phyloP scores from a whole-genome alignment of 2,329 filamentous ascomycete genomes.

The Neospermospora avenae region DNA sequence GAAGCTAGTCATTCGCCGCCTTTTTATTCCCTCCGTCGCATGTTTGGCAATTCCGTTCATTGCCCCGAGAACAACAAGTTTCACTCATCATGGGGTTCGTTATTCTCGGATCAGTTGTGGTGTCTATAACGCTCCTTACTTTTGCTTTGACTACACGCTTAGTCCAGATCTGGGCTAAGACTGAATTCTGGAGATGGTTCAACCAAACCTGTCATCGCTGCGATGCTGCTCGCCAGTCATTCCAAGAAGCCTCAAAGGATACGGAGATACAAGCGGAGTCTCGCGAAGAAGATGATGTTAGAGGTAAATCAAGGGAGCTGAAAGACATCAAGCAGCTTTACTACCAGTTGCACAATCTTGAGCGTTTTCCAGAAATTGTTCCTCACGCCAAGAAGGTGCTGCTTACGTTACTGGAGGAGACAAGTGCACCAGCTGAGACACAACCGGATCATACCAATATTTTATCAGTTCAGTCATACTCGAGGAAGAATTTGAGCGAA shows the following conservation, averaged over 20 bases:
- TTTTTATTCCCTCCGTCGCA: no score
- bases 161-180: no score
- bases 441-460: constrained; percentile 31
- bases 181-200: no score
- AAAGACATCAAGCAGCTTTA: constrained; percentile 37
- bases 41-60: no score
- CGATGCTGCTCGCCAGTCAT: no score
- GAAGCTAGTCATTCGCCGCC: no score
- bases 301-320: constrained; percentile 19
- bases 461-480: constrained; percentile 35
- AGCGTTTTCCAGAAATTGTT: constrained; percentile 37
- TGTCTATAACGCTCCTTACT: no score
- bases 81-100: no score
- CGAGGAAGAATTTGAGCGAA: constrained; percentile 25
- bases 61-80: no score
- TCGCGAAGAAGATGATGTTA: constrained; percentile 7
- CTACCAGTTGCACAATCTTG: constrained; percentile 41
- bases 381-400: constrained; percentile 36
- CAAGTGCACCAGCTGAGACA: constrained; percentile 27
- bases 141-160: no score
- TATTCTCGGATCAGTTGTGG: no score
- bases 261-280: constrained; percentile 6
- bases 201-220: no score
- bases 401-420: constrained; percentile 37
- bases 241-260: constrained; percentile 1